Conservation (phyloP, 2,329 filamentous ascomycete species). For the Fusarium liriodendri region DNA sequence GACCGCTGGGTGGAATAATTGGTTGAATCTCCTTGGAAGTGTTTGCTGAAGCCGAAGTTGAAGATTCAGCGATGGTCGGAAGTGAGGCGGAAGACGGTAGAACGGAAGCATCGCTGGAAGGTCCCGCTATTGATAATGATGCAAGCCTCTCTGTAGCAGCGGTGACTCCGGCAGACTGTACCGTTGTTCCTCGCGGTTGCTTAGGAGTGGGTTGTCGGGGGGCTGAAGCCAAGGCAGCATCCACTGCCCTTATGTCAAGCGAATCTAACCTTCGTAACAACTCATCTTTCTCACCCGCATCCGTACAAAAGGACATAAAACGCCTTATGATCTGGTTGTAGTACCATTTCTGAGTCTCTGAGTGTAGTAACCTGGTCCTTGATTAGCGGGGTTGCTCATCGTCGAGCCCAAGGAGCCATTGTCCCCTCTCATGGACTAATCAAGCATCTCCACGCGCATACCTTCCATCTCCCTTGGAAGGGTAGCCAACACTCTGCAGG, state of each 20-base stretch:
- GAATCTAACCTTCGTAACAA: slow-evolving; percentile 81
- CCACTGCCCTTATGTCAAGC: slow-evolving; percentile 52
- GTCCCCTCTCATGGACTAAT: neutral
- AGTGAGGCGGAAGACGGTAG: neutral
- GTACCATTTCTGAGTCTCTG: slow-evolving; percentile 84
- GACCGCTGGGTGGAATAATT: slow-evolving; percentile 23
- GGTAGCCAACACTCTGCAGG: slow-evolving; percentile 83
- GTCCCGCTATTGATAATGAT: neutral
- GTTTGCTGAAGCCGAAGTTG: slow-evolving; percentile 14
- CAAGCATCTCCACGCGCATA: slow-evolving; percentile 52
- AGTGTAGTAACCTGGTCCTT: slow-evolving; percentile 71
- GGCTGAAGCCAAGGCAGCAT: slow-evolving; percentile 20
- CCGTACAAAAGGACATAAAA: slow-evolving; percentile 89
- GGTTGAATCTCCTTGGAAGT: slow-evolving; percentile 16
- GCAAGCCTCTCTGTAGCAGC: neutral
- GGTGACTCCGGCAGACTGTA: neutral
- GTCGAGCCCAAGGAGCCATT: neutral
- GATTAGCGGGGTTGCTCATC: slow-evolving; percentile 7
- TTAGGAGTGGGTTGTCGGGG: slow-evolving; percentile 17
- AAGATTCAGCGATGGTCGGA: neutral
- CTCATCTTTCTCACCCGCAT: slow-evolving; percentile 75
- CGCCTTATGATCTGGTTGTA: slow-evolving; percentile 89
- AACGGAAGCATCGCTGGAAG: neutral
- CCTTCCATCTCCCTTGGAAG: slow-evolving; percentile 92
- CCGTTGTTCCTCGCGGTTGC: neutral